Percentiles rank a stretch among this genome's conserved stretches.
phyloP scores from a whole-genome alignment of 148 eudicot genomes.

The Nepenthes mirabilis region DNA sequence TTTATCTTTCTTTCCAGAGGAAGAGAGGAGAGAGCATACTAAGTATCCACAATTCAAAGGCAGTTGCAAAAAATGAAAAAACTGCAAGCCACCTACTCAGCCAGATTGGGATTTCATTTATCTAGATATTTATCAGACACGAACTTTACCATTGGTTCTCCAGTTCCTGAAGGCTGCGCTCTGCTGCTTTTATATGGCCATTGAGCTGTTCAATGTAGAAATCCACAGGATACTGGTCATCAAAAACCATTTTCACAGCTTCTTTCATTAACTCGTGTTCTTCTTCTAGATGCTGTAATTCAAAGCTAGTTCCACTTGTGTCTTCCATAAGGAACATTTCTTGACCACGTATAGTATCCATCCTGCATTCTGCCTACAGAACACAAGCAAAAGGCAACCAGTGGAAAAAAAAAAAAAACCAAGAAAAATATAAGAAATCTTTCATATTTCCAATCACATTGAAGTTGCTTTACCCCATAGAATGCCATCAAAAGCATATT shows the following conservation, averaged over 20 bases:
- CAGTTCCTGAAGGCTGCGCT: constrained; percentile 17
- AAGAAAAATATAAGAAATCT: too few species aligned
- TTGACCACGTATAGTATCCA: constrained; percentile 6
- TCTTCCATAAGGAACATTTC: constrained; percentile 11
- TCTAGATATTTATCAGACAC: neutral
- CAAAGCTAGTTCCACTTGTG: constrained; percentile 5
- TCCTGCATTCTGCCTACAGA: too few species aligned
- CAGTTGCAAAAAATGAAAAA: too few species aligned
- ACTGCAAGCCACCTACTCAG: too few species aligned
- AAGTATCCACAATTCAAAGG: too few species aligned
- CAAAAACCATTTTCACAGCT: constrained; percentile 31
- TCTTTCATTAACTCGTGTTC: constrained; percentile 35
- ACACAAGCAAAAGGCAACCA: too few species aligned
- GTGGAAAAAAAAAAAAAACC: too few species aligned
- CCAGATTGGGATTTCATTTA: neutral
- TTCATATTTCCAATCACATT: too few species aligned
- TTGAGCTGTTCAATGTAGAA: constrained; percentile 24
- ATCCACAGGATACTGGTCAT: constrained; percentile 19
- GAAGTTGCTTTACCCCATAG: too few species aligned
- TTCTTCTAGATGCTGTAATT: constrained; percentile 20
- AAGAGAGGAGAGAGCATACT: too few species aligned
- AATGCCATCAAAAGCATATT: too few species aligned
- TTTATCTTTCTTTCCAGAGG: too few species aligned
- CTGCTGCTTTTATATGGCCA: constrained; percentile 19
- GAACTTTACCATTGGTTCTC: constrained; percentile 29